phyloP scores from a whole-genome alignment of 2,329 filamentous ascomycete species.

The Penicillium sp. region DNA sequence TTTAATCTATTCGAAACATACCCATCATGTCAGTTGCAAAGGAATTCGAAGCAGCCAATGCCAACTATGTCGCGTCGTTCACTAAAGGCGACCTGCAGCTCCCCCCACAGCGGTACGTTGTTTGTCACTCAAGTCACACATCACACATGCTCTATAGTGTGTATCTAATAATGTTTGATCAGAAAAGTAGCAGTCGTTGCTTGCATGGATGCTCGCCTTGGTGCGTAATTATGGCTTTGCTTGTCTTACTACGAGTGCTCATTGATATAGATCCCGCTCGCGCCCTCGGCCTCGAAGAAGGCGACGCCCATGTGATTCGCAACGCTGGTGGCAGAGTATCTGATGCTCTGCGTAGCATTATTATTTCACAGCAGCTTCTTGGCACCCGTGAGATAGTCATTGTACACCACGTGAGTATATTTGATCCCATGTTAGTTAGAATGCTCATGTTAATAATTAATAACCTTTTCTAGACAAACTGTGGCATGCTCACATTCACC shows the following conservation, averaged over 20 bases:
- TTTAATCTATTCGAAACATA: neutral
- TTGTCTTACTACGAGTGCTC: neutral
- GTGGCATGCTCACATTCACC: slow-evolving; percentile 69
- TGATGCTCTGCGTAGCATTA: slow-evolving; percentile 71
- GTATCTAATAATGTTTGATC: neutral
- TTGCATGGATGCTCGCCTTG: slow-evolving; percentile 75
- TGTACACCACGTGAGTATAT: slow-evolving; percentile 44
- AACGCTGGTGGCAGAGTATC: slow-evolving; percentile 69
- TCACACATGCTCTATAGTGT: neutral
- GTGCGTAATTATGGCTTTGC: slow-evolving; percentile 11
- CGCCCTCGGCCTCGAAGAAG: slow-evolving; percentile 70
- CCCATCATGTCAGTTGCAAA: slow-evolving; percentile 36
- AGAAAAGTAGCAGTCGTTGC: slow-evolving; percentile 56
- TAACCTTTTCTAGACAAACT: slow-evolving; percentile 53
- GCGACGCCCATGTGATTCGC: slow-evolving; percentile 77
- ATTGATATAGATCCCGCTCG: slow-evolving; percentile 59
- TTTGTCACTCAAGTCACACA: neutral
- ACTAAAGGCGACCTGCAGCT: slow-evolving; percentile 66
- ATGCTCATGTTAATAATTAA: too few species aligned
- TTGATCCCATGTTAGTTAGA: neutral
- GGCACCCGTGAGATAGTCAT: slow-evolving; percentile 74
- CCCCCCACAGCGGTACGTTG: slow-evolving; percentile 61
- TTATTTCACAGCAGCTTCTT: slow-evolving; percentile 78
- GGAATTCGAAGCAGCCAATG: slow-evolving; percentile 60
- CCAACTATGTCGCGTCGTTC: slow-evolving; percentile 60